Evolutionary conservation across 495 filamentous ascomycete species (phyloP), one percentile per base, ranked within the genome.

Genomic region (Aspergillus affinis): DNA sequence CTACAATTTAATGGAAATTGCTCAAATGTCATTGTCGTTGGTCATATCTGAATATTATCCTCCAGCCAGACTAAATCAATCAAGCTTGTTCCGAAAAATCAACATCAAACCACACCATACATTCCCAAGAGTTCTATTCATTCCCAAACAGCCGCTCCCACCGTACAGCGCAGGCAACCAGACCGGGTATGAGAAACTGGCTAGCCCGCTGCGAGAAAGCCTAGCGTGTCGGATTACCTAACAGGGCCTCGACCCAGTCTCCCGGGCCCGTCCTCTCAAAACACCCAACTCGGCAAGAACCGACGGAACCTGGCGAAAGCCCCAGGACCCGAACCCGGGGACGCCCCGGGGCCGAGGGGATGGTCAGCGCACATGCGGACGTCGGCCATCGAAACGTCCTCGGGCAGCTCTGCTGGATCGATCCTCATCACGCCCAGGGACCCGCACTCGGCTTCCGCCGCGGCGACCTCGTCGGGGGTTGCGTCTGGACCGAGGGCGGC

Each of bases 281-380:
- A 57, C 48, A 57, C 53, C 63, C 63, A 65, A 58, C 44, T 60
- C 44, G 63, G 48, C 10, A 65, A 36, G 60, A 65, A 65, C 56
- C 56, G 57, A 62, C 59, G 63, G 41, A 65, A 47, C 53, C 56
- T 54, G 49, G 55, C 48, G 19, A 61, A 59, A 56, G 55, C 59
- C 55, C 61, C 61, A 57, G 57, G 57, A 54, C 57, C 57, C 30
- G 54, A 53, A 50, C 41, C 61, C 47, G 54, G 61, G 48, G 20
- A 53, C 47, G 32, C 61, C 48, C 51, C 45, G 48, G 51, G 47
- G 55, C 63, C 63, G 29, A 62, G 63, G 48, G 63, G 63, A 50
- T 65, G 63, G 49, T 62, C 59, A 29, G 59, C 60, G 63, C 63
- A 65, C 63, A 62, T 59, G 52, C 63, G 63, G 59, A 65, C 63